phyloP scores from a whole-genome alignment of 2,329 filamentous ascomycete genomes.

The Colletotrichum navitas region DNA sequence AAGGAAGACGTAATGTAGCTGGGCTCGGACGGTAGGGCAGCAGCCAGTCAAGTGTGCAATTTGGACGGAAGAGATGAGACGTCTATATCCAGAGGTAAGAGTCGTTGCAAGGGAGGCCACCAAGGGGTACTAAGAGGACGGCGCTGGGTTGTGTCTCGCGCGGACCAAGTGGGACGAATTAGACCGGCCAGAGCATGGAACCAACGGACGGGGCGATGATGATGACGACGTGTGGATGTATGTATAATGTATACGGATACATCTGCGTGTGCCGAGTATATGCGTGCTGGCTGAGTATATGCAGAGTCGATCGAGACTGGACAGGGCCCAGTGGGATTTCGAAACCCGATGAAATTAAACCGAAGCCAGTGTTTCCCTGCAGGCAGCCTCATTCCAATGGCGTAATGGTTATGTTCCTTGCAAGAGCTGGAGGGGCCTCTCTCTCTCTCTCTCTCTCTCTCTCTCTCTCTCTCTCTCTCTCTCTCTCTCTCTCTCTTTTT shows the following conservation, averaged over 20 bases:
- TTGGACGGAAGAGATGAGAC: background rate
- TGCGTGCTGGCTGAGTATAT: too few relatives aligned
- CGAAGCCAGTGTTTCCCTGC: conserved; percentile 32
- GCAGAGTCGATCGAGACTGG: background rate
- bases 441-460: too few relatives aligned
- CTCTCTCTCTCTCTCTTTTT: too few relatives aligned
- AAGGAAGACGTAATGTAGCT: background rate
- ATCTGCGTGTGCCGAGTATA: background rate
- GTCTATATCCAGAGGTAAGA: background rate
- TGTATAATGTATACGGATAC: background rate
- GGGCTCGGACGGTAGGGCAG: background rate
- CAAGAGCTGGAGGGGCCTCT: background rate
- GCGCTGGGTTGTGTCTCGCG: background rate
- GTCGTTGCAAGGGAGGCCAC: background rate
- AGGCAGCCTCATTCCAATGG: conserved; percentile 22
- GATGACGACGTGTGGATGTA: background rate
- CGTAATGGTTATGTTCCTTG: background rate
- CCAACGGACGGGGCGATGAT: background rate
- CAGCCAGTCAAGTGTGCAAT: background rate
- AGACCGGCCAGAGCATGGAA: background rate
- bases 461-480: too few relatives aligned
- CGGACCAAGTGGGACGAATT: conserved; percentile 1
- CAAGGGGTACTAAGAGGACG: too few relatives aligned
- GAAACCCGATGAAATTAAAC: conserved; percentile 36
- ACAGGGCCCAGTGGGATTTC: conserved; percentile 33